Evolutionary conservation across 106 monocot species (phyloP), one percentile per base, ranked within the genome.

Genomic region (Dioscorea dumetorum): DNA sequence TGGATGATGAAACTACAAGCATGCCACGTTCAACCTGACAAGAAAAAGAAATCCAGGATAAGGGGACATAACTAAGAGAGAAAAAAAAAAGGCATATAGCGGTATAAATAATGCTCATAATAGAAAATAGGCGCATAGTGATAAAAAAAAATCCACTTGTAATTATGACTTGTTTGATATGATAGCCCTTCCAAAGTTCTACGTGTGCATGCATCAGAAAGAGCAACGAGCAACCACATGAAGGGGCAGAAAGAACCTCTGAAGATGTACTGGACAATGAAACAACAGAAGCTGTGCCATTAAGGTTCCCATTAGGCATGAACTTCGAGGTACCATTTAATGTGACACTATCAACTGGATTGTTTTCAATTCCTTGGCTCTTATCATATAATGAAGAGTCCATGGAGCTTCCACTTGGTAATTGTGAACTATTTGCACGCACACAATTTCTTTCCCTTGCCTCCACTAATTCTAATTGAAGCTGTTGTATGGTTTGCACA

Each of bases 401-500:
- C 9, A 76, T 76, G 62, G 63, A 72, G 34, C 76, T 74, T 41
- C 41, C 41, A 70, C 9, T 34, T 60, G 74, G 8, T 62, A 59
- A 52, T 54, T 79, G 72, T 56, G 84, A 66, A 76, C 78, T 71
- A 60, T 84, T 86, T 67, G 76, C 76, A 32, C 70, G 62, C 48
- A 48, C 41, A 48, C 71, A 81, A 75, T 63, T 84, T 8, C 58
- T 78, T 63, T 84, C 80, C 41, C 80, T 89, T 32, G 75, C 75
- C 60, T 82, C 84, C 72, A 82, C 79, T 63, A 99, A 70, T 61
- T 99, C 97, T 66, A 77, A 62, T 52, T 93, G 97, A 70, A 92
- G 91, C 56, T 87, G 97, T 49, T 87, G 97, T 78, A 99, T 99
- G 13, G 80, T 62, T 87, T 90, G 92, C 73, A 92, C 49, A 85